Conservation (phyloP, 2,329 filamentous ascomycete genomes). For the Sporothrix schenckii region DNA sequence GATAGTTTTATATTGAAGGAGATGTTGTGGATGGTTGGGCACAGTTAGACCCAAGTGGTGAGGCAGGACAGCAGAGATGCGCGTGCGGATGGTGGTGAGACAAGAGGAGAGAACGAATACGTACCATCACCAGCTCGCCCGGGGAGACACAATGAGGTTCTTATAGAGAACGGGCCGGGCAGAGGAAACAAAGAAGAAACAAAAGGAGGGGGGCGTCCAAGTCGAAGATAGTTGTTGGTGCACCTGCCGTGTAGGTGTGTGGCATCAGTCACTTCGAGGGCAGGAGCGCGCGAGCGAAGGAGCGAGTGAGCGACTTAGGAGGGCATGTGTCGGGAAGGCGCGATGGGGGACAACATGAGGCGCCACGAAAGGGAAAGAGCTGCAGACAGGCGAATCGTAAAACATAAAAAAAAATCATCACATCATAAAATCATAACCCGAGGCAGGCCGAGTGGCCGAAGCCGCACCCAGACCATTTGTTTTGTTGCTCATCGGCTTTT, state of each 20-base stretch:
- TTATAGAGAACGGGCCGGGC: neutral
- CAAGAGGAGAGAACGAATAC: neutral
- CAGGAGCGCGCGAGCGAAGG: neutral
- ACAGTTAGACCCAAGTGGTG: neutral
- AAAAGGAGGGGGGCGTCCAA: conserved; percentile 5
- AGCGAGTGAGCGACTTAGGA: neutral
- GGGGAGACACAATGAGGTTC: conserved; percentile 5
- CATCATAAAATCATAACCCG: neutral
- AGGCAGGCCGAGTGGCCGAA: conserved; percentile 24
- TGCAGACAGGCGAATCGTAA: neutral
- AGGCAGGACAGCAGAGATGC: conserved; percentile 3
- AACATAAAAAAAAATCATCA: too few relatives aligned
- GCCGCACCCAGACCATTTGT: neutral
- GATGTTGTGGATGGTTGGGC: neutral
- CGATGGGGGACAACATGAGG: neutral
- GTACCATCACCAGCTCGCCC: neutral
- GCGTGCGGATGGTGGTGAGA: neutral
- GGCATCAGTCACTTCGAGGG: conserved; percentile 9
- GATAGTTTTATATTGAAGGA: neutral
- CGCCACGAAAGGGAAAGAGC: neutral
- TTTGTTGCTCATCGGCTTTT: neutral
- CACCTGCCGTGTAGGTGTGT: neutral
- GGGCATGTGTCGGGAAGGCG: neutral
- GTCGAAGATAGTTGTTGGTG: neutral
- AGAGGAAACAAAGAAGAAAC: neutral